These are phyloP conservation scores for Scedosporium apiospermum DNA, from an alignment of 2,329 filamentous ascomycete species.

Conservation along the genomic window DNA sequence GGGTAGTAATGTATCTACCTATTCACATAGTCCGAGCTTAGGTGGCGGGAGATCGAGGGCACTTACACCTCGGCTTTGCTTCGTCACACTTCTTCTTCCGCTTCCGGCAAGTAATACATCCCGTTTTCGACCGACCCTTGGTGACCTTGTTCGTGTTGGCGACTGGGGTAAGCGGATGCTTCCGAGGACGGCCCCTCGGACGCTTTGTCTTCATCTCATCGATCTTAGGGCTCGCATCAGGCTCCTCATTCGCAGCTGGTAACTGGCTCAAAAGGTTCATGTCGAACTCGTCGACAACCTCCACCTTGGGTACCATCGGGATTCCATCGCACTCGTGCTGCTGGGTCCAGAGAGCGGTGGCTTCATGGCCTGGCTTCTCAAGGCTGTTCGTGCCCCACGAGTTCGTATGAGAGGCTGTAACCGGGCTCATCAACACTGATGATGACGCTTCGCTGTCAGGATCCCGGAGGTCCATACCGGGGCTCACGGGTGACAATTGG, in stretches of 20 bases:
- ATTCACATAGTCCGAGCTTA: conserved; percentile 10
- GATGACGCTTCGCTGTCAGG: neutral
- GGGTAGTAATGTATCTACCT: conserved; percentile 6
- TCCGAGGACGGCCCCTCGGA: conserved; percentile 72
- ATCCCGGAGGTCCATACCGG: conserved; percentile 31
- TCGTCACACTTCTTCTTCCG: conserved; percentile 67
- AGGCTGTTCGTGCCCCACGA: conserved; percentile 24
- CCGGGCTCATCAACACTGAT: conserved; percentile 21
- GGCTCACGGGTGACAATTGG: conserved; percentile 45
- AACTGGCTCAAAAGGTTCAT: conserved; percentile 42
- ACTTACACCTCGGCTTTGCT: conserved; percentile 56
- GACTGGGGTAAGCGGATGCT: conserved; percentile 59
- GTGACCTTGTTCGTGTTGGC: conserved; percentile 56
- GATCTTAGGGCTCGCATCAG: conserved; percentile 8
- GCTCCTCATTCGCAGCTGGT: conserved; percentile 18
- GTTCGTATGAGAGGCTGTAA: conserved; percentile 35
- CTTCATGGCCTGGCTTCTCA: neutral
- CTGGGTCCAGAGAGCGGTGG: conserved; percentile 21
- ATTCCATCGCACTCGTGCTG: conserved; percentile 36
- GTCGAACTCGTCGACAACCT: conserved; percentile 45
- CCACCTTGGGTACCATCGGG: conserved; percentile 42
- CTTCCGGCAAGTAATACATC: conserved; percentile 58
- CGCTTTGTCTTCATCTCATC: conserved; percentile 41
- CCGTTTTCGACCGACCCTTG: conserved; percentile 66
- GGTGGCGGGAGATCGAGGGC: neutral